Evolutionary conservation across 176 grass and related monocot species (phyloP).

Genomic region (Triticum monococcum): DNA sequence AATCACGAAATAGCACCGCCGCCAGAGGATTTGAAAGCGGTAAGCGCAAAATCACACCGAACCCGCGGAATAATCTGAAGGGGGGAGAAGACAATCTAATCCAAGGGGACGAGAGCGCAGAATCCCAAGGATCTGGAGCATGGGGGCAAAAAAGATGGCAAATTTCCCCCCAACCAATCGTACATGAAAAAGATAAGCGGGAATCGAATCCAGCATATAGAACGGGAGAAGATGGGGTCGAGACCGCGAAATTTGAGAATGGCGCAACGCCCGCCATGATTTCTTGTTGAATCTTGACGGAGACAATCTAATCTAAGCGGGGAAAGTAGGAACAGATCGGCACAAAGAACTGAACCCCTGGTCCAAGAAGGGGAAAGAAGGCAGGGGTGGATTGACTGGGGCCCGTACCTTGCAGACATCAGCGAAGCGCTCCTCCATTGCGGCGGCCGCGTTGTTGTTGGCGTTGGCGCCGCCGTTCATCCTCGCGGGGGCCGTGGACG

Average conservation of each 20-base stretch:
- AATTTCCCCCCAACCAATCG: not conserved
- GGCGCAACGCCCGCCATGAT: not conserved
- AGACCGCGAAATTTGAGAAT: not conserved
- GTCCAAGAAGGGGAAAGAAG: not conserved
- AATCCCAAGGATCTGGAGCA: not conserved
- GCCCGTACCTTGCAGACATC: conserved; percentile 41
- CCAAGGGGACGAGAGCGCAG: not conserved
- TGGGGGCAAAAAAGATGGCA: not conserved
- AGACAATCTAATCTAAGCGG: not conserved
- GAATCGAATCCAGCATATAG: not conserved
- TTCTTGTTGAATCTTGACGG: not conserved
- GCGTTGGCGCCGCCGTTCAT: not conserved
- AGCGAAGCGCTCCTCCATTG: conserved; percentile 40
- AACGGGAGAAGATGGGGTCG: not conserved
- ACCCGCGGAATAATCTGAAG: not conserved
- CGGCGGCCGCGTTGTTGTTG: not conserved
- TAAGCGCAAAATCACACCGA: not conserved
- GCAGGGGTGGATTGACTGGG: not conserved
- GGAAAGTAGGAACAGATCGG: not conserved
- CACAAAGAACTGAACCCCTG: not conserved
- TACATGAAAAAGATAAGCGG: not conserved
- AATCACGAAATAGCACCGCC: not conserved
- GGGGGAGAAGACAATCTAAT: not conserved
- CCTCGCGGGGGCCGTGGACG: not conserved
- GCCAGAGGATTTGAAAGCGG: not conserved